Percentiles rank a stretch among this genome's conserved stretches.
Evolutionary conservation across 2,329 filamentous ascomycete species (phyloP).

Genomic region (Rhinocladiella similis): DNA sequence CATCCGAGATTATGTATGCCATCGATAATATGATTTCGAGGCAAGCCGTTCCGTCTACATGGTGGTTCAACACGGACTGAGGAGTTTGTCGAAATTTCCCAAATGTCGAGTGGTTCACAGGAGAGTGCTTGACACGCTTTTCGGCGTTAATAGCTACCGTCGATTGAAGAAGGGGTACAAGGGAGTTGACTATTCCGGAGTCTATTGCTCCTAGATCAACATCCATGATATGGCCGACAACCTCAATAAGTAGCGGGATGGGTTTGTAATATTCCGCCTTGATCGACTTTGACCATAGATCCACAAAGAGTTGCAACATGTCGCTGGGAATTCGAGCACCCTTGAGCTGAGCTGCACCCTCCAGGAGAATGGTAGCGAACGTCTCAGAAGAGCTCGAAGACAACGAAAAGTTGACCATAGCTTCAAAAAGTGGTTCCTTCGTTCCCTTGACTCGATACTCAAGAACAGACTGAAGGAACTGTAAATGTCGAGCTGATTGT

Average conservation of each 20-base stretch:
- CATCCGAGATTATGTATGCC: slow-evolving; percentile 46
- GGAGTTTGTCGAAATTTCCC: slow-evolving; percentile 43
- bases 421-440: slow-evolving; percentile 55
- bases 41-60: slow-evolving; percentile 56
- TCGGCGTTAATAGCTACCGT: slow-evolving; percentile 57
- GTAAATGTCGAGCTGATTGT: slow-evolving; percentile 32
- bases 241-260: slow-evolving; percentile 43
- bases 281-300: slow-evolving; percentile 58
- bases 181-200: slow-evolving; percentile 37
- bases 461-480: slow-evolving; percentile 55
- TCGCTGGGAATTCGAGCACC: slow-evolving; percentile 49
- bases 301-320: slow-evolving; percentile 51
- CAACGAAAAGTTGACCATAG: slow-evolving; percentile 52
- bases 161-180: slow-evolving; percentile 43
- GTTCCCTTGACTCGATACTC: slow-evolving; percentile 54
- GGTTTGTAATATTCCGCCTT: slow-evolving; percentile 53
- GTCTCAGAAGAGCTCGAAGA: slow-evolving; percentile 51
- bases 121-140: slow-evolving; percentile 49
- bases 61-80: slow-evolving; percentile 43
- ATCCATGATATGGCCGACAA: slow-evolving; percentile 42
- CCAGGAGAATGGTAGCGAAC: slow-evolving; percentile 57
- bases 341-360: slow-evolving; percentile 47
- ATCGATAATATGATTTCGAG: slow-evolving; percentile 56
- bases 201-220: slow-evolving; percentile 40
- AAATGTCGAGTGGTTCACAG: slow-evolving; percentile 41